Evolutionary conservation across 495 filamentous ascomycete species (phyloP).

Genomic region (Talaromyces trachyspermus): DNA sequence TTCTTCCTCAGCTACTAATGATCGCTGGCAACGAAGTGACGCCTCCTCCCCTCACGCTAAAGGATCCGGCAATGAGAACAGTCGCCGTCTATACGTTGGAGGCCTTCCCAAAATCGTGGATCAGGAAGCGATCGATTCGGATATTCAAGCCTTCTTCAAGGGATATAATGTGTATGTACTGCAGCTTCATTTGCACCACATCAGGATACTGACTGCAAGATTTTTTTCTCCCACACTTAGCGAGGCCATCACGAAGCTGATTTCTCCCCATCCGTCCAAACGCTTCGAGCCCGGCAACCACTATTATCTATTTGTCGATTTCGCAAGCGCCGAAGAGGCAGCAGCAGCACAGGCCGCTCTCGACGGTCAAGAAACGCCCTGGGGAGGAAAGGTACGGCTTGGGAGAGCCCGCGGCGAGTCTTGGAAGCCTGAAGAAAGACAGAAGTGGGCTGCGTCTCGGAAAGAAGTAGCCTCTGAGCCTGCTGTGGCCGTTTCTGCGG

Average conservation of each 20-base stretch:
- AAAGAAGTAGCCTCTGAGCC: slow-evolving; percentile 8
- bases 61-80: slow-evolving; percentile 27
- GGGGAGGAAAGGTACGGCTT: slow-evolving; percentile 40
- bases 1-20: slow-evolving; percentile 20
- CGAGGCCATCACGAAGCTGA: slow-evolving; percentile 57
- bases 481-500: slow-evolving; percentile 11
- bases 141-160: slow-evolving; percentile 52
- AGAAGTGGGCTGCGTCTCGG: slow-evolving; percentile 12
- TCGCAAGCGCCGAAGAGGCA: slow-evolving; percentile 48
- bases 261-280: slow-evolving; percentile 48
- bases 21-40: slow-evolving; percentile 32
- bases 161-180: slow-evolving; percentile 44
- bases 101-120: slow-evolving; percentile 53
- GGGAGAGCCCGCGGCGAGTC: slow-evolving; percentile 31
- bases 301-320: slow-evolving; percentile 64
- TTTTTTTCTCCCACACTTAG: slow-evolving; percentile 12
- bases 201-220: neutral
- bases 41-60: slow-evolving; percentile 13
- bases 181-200: neutral
- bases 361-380: slow-evolving; percentile 34
- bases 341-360: slow-evolving; percentile 37
- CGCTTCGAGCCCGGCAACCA: slow-evolving; percentile 47
- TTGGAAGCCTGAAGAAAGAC: slow-evolving; percentile 20
- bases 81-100: slow-evolving; percentile 55
- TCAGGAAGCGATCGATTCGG: slow-evolving; percentile 42